Conservation (phyloP, 805 yeast species). For the Metschnikowia arizonensis region DNA sequence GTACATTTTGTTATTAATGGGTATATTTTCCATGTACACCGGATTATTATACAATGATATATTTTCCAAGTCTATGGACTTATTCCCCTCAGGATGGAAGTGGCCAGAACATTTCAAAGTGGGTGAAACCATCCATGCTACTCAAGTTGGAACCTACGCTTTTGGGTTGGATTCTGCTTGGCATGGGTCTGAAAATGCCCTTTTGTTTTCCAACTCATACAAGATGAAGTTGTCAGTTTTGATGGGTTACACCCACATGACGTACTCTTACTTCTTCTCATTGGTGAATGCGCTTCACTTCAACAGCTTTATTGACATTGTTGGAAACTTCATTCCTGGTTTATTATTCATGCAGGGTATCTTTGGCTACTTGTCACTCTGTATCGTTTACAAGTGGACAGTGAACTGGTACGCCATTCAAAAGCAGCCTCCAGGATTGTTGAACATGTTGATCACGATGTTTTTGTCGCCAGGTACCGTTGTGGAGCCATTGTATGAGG, state of each 20-base stretch:
- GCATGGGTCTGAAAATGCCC: conserved; percentile 95
- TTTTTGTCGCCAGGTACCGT: conserved; percentile 88
- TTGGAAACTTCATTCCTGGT: conserved; percentile 94
- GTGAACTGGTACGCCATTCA: conserved; percentile 82
- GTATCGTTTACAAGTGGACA: conserved; percentile 91
- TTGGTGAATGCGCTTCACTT: conserved; percentile 72
- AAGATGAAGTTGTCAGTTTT: conserved; percentile 95
- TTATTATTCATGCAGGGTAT: conserved; percentile 93
- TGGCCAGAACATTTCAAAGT: conserved; percentile 76
- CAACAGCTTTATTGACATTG: conserved; percentile 69
- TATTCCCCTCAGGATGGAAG: conserved; percentile 87
- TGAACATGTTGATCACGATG: conserved; percentile 95
- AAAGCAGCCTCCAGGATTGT: conserved; percentile 83
- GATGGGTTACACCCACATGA: conserved; percentile 94
- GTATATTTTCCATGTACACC: conserved; percentile 90
- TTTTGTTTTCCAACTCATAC: conserved; percentile 89
- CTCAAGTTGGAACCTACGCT: conserved; percentile 63
- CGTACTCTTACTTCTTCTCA: conserved; percentile 82
- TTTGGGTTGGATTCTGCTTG: conserved; percentile 91
- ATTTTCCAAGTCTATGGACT: conserved; percentile 84
- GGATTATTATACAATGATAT: conserved; percentile 92
- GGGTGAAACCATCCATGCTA: conserved; percentile 69
- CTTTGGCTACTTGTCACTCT: conserved; percentile 83
- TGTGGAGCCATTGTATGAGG: conserved; percentile 73
- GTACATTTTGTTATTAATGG: conserved; percentile 88